Conservation (phyloP, 1,139 yeast genomes). For the Pichia sp. region DNA sequence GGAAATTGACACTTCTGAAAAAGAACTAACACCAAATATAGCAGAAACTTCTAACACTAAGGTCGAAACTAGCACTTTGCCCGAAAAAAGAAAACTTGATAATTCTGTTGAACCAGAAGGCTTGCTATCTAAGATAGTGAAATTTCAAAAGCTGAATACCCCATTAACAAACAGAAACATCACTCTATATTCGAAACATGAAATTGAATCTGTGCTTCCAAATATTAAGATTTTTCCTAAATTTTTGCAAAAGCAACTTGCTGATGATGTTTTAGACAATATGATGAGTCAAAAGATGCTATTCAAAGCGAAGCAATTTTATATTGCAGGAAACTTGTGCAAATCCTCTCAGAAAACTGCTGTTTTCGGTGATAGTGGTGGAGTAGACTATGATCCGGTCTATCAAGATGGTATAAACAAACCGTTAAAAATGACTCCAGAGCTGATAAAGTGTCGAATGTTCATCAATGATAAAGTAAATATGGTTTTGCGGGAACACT, state of each 20-base stretch:
- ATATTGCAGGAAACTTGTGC: conserved; percentile 58
- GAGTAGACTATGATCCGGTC: conserved; percentile 10
- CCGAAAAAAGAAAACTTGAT: not conserved
- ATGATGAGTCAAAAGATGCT: conserved; percentile 39
- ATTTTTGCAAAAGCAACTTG: conserved; percentile 47
- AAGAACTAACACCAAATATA: not conserved
- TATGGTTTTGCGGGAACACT: conserved; percentile 23
- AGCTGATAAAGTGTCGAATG: conserved; percentile 34
- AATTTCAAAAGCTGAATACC: not conserved
- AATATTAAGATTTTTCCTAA: conserved; percentile 48
- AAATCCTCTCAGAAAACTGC: conserved; percentile 49
- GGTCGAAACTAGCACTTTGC: not conserved
- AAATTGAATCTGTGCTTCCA: conserved; percentile 39
- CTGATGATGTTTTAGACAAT: conserved; percentile 41
- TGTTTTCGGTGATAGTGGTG: conserved; percentile 34
- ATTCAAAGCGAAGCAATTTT: conserved; percentile 44
- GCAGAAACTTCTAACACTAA: not conserved
- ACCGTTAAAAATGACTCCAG: conserved; percentile 11
- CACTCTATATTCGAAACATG: conserved; percentile 38
- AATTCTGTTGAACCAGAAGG: not conserved
- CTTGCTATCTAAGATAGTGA: not conserved
- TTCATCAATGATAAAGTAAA: conserved; percentile 19
- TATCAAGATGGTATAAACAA: conserved; percentile 3
- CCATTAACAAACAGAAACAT: conserved; percentile 17
- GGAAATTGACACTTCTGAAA: not conserved